phyloP scores from a whole-genome alignment of 768 basidiomycete genomes.

The Leccinum variicolor region DNA sequence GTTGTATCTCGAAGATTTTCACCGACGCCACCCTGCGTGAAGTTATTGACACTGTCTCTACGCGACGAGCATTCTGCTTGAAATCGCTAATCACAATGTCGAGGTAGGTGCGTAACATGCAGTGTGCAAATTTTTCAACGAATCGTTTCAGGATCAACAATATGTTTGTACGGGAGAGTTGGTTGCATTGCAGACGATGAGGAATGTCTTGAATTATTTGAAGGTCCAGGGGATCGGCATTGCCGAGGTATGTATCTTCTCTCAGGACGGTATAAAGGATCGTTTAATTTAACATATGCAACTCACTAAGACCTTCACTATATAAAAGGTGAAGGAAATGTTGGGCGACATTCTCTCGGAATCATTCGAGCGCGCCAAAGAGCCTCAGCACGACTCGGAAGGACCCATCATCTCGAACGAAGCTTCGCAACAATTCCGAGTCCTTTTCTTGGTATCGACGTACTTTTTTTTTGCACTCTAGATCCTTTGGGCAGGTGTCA shows the following conservation, averaged over 20 bases:
- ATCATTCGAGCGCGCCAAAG: conserved; percentile 70
- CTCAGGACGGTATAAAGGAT: not conserved
- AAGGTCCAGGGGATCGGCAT: conserved; percentile 97
- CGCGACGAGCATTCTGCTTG: conserved; percentile 78
- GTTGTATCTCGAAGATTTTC: conserved; percentile 92
- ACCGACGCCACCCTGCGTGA: conserved; percentile 94
- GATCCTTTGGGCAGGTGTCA: conserved; percentile 96
- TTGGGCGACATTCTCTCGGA: conserved; percentile 86
- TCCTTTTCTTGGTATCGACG: conserved; percentile 94
- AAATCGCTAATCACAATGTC: conserved; percentile 96
- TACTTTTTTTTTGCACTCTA: conserved; percentile 90
- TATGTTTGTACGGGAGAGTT: conserved; percentile 99
- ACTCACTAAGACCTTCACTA: conserved; percentile 82
- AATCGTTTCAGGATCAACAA: conserved; percentile 81
- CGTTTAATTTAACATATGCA: conserved; percentile 28
- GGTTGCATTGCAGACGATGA: conserved; percentile 87
- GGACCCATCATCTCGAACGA: conserved; percentile 94
- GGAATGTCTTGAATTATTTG: conserved; percentile 93
- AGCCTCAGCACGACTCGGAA: conserved; percentile 67
- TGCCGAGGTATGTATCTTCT: conserved; percentile 52
- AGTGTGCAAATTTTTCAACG: conserved; percentile 1
- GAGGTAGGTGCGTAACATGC: conserved; percentile 51
- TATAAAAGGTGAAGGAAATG: conserved; percentile 97
- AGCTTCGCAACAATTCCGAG: conserved; percentile 83
- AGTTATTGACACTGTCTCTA: conserved; percentile 88